Evolutionary conservation across 2,329 filamentous ascomycete species (phyloP).

Genomic region (Blastomyces emzantsi): DNA sequence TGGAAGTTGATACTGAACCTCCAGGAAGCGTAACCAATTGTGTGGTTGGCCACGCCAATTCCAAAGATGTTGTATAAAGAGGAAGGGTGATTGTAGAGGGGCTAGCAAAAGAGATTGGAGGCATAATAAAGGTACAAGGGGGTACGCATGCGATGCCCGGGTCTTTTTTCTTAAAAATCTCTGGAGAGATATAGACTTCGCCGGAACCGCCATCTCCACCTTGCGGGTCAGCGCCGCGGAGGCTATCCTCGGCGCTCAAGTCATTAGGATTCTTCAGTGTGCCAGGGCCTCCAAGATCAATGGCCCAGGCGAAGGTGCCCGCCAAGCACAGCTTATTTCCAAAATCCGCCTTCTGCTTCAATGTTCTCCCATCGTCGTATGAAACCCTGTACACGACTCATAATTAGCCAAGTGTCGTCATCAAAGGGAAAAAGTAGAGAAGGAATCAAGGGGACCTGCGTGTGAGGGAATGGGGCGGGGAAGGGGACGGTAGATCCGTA

Average conservation of each 20-base stretch:
- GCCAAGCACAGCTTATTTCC: conserved; percentile 26
- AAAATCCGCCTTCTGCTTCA: conserved; percentile 26
- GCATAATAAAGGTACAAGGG: conserved; percentile 18
- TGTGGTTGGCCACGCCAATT: conserved; percentile 15
- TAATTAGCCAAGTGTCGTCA: background rate
- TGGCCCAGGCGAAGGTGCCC: conserved; percentile 19
- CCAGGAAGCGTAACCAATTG: conserved; percentile 10
- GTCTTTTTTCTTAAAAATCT: conserved; percentile 13
- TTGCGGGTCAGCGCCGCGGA: conserved; percentile 11
- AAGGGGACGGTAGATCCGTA: background rate
- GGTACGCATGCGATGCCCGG: conserved; percentile 15
- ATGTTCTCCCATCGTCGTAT: conserved; percentile 29
- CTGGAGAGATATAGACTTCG: conserved; percentile 16
- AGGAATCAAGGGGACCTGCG: background rate
- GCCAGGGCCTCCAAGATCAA: conserved; percentile 11
- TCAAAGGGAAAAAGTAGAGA: background rate
- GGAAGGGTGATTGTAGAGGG: conserved; percentile 17
- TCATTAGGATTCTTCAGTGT: conserved; percentile 9
- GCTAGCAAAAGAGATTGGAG: conserved; percentile 11
- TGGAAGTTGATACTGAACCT: conserved; percentile 14
- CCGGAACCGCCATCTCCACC: conserved; percentile 13
- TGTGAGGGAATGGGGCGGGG: background rate
- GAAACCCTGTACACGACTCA: conserved; percentile 13
- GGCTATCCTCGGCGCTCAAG: background rate
- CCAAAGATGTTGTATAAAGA: conserved; percentile 15